phyloP scores from a whole-genome alignment of 192 early-diverging fungal species.

The Coemansia sp. region DNA sequence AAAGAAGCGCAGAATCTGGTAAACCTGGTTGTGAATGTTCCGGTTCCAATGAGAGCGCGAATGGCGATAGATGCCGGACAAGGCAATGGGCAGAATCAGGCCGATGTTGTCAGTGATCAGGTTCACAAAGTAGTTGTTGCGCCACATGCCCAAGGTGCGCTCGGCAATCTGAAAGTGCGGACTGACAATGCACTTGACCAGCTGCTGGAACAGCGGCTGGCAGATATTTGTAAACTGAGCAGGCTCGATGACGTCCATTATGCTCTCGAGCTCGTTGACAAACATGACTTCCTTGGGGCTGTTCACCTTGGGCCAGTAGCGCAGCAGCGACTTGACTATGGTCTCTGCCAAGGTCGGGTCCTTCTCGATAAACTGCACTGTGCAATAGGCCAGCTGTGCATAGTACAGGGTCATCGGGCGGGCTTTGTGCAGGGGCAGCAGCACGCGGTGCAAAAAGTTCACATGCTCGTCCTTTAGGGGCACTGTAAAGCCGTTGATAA shows the following conservation, averaged over 20 bases:
- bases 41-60: conserved; percentile 98
- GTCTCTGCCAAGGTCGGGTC: conserved; percentile 89
- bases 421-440: conserved; percentile 95
- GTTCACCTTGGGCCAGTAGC: conserved; percentile 99
- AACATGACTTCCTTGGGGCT: conserved; percentile 99
- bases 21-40: conserved; percentile 96
- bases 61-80: conserved; percentile 89
- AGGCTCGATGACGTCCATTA: conserved; percentile 92
- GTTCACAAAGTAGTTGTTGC: conserved; percentile 97
- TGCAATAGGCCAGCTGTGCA: conserved; percentile 96
- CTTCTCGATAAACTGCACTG: conserved; percentile 98
- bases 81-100: conserved; percentile 92
- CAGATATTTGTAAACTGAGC: conserved; percentile 88
- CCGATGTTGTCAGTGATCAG: conserved; percentile 91
- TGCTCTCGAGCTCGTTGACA: conserved; percentile 96
- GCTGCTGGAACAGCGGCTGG: conserved; percentile 87
- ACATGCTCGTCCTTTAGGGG: conserved; percentile 99
- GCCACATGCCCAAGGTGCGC: conserved; percentile 97
- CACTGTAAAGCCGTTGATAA: conserved; percentile 99
- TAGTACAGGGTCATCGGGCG: conserved; percentile 93
- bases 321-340: conserved; percentile 83
- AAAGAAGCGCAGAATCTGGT: conserved; percentile 95
- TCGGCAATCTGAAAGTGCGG: conserved; percentile 99
- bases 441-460: conserved; percentile 86
- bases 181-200: conserved; percentile 90